Evolutionary conservation across 129 eudicot genomes (phyloP), one percentile per base, ranked within the genome.

Genomic region (Oenanthe sinensis): DNA sequence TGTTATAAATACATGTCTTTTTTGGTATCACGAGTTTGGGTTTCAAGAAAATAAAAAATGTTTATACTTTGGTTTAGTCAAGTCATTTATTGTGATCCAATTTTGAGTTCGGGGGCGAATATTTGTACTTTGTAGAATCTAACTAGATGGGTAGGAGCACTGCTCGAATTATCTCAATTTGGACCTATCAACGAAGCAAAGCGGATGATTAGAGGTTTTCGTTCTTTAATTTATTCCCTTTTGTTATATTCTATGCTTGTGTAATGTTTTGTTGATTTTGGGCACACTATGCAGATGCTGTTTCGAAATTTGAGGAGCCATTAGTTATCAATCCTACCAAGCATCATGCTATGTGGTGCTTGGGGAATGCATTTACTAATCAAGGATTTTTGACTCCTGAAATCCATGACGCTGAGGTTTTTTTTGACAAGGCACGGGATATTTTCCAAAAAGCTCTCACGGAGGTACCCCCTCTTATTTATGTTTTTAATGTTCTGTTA

Each of bases 61-160:
- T 39, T 39, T 33, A 22, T 55, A 8, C 12, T 55, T 8, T 9
- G 24, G 30, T 58, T 58, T 55, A 33, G 0, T 58, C 2, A 8
- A 60, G 8, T 22, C n/a, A 58, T n/a, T n/a, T 60, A 24, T 24
- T n/a, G 33, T 60, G 15, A 60, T 22, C 24, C 46, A 50, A 13
- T 3, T 58, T 81, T 19, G 40, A 69, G 48, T 62, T 45, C 40
- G 62, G 67, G 50, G 36, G 36, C 30, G 30, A 28, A 63, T 52
- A 67, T 40, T 62, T 78, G 15, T 63, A 67, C 45, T 75, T 77
- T 72, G 82, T 86, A 93, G 98, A 93, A 91, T 85, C 75, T 93
- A 80, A 91, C 92, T 30, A 89, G 85, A 83, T 93, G 98, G 98
- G 97, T 92, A 52, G 92, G 97, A 19, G 92, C 91, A 74, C 71